Conservation (phyloP, 129 eudicot species). For the Flaveria sonorensis region DNA sequence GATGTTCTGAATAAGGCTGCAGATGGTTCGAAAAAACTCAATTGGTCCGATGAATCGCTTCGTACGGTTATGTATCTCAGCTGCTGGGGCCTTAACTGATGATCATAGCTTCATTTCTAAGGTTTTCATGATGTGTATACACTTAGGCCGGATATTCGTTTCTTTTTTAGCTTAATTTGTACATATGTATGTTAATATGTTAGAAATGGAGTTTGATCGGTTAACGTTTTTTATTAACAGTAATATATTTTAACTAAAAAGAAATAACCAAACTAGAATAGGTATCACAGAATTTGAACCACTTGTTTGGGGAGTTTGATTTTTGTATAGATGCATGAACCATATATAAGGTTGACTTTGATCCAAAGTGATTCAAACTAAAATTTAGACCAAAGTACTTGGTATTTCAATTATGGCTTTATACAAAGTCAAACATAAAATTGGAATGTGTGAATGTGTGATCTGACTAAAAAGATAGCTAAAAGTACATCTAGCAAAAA, state of each 20-base stretch:
- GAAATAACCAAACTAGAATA: too few species aligned
- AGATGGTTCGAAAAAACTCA: constrained; percentile 20
- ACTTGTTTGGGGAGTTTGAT: too few species aligned
- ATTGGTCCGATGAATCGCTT: constrained; percentile 38
- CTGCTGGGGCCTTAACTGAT: constrained; percentile 40
- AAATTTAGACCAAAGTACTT: constrained; percentile 1
- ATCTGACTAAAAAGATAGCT: background rate
- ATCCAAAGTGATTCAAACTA: background rate
- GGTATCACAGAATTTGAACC: too few species aligned
- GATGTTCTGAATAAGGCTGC: constrained; percentile 9
- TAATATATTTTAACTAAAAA: too few species aligned
- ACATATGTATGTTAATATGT: constrained; percentile 32
- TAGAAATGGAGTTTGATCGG: constrained; percentile 27
- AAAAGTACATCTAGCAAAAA: background rate
- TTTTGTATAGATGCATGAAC: background rate
- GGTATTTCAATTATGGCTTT: background rate
- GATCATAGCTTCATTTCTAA: background rate
- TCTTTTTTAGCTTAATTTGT: constrained; percentile 18
- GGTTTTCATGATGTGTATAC: constrained; percentile 2
- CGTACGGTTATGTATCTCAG: constrained; percentile 44
- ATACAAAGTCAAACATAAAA: background rate
- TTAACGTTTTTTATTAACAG: background rate
- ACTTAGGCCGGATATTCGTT: constrained; percentile 3
- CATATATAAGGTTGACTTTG: background rate
- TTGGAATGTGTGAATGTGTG: background rate